A percentile compares a stretch with the other conserved stretches of the same genome.
Evolutionary conservation across 176 grass and related monocot species (phyloP).

Genomic region (Bolboschoenus planiculmis): DNA sequence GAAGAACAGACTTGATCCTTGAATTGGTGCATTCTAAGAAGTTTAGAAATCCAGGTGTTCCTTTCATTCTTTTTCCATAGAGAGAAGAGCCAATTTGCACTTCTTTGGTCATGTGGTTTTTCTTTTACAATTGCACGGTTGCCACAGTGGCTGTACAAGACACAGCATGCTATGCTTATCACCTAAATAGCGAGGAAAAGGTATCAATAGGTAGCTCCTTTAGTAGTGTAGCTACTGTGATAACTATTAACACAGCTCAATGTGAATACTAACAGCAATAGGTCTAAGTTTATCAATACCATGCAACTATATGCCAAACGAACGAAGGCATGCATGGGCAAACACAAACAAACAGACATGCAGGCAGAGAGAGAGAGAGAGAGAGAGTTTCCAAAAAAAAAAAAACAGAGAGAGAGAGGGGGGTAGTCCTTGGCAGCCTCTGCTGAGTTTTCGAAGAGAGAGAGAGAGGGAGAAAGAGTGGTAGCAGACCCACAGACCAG

Average conservation of each 20-base stretch:
- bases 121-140: constrained; percentile 70
- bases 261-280: not conserved
- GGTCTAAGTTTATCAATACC: not conserved
- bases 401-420: not conserved
- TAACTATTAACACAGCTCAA: not conserved
- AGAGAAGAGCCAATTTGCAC: constrained; percentile 62
- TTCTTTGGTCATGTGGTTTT: constrained; percentile 68
- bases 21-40: constrained; percentile 71
- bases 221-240: not conserved
- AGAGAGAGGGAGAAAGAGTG: no score
- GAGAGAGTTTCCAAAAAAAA: no score
- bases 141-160: constrained; percentile 95
- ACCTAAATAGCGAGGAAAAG: constrained; percentile 46
- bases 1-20: constrained; percentile 96
- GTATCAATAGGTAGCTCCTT: not conserved
- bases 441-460: not conserved
- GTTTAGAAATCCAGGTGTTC: constrained; percentile 59
- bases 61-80: constrained; percentile 85
- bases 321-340: not conserved
- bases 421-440: not conserved
- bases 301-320: not conserved
- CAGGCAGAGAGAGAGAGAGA: not conserved
- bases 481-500: no score
- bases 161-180: constrained; percentile 97
- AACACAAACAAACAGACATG: not conserved